phyloP scores from a whole-genome alignment of 306 rosid species.

The Lathyrus sativus region DNA sequence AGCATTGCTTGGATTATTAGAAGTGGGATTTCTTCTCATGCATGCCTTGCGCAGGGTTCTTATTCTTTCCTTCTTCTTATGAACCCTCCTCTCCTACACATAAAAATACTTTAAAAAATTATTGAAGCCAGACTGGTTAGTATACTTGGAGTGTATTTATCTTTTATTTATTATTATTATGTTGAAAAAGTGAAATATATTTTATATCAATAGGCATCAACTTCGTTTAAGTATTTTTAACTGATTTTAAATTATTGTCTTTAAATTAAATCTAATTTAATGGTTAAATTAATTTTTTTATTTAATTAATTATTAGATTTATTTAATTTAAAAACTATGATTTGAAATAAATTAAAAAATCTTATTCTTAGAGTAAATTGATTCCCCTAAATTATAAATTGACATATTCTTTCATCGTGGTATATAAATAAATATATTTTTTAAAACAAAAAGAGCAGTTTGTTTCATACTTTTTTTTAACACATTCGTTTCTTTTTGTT shows the following conservation, averaged over 20 bases:
- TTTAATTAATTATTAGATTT: too few species aligned
- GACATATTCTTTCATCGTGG: not conserved
- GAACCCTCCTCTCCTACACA: not conserved
- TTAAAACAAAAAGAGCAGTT: not conserved
- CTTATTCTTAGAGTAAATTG: too few species aligned
- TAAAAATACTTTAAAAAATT: not conserved
- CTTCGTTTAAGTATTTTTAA: too few species aligned
- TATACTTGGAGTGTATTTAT: not conserved
- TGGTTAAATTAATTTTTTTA: too few species aligned
- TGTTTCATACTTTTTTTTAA: not conserved
- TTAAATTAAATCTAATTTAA: too few species aligned
- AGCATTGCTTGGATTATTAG: slow-evolving; percentile 54
- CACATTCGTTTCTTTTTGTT: not conserved
- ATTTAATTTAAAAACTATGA: too few species aligned
- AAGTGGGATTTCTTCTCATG: slow-evolving; percentile 46
- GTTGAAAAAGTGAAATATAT: not conserved
- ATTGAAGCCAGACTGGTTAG: not conserved
- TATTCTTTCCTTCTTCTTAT: slow-evolving; percentile 47
- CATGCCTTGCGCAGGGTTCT: slow-evolving; percentile 34
- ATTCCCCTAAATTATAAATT: not conserved
- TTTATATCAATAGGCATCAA: not conserved
- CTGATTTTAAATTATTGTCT: too few species aligned
- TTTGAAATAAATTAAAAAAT: too few species aligned
- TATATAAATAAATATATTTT: not conserved
- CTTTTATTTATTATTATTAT: not conserved